Base-by-base conservation (phyloP, 495 filamentous ascomycete species). In the Podospora appendiculata region DNA sequence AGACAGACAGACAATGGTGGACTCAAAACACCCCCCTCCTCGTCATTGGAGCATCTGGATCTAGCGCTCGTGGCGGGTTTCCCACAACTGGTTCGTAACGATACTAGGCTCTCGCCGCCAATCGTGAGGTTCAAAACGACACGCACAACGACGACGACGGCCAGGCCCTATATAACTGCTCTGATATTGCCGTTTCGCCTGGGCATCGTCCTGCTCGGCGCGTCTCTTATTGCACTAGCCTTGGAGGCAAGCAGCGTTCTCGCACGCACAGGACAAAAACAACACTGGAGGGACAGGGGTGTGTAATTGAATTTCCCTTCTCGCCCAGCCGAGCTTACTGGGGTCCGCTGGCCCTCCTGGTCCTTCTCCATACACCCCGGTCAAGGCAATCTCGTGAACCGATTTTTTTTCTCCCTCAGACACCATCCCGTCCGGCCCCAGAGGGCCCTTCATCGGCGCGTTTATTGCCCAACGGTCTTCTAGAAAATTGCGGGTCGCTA, bases 391-490 rank as follows among this genome's bases (percentile, higher is more conserved):
- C 58, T 69, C 64, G 54, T 60, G 64, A 67, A 69, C 61, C 66
- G 60, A 61, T 48, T 54, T 59, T 66, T 63, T 56, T 32, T 51
- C 42, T 43, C 53, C 45, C 59, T 51, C 56, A 47, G 57, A 65
- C 64, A 59, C 68, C 58, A 66, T 68, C 62, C 63, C 52, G 62
- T 70, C 61, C 68, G 50, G 59, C 61, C 57, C 53, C 58, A 46
- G 50, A 52, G 49, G 45, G 58, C 56, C 53, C 52, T 58, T 67
- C 60, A 53, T 71, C 66, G 65, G 63, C 61, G 69, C 60, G 61
- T 68, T 70, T 65, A 41, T 65, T 69, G 54, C 61, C 70, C 69
- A 73, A 71, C 70, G 73, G 68, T 68, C 63, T 69, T 73, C 63
- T 73, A 64, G 59, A 70, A 74, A 70, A 68, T 64, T 71, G 70